These are phyloP conservation scores for Leccinum disarticulatum DNA, from an alignment of 768 basidiomycete species.

Conservation along the genomic window DNA sequence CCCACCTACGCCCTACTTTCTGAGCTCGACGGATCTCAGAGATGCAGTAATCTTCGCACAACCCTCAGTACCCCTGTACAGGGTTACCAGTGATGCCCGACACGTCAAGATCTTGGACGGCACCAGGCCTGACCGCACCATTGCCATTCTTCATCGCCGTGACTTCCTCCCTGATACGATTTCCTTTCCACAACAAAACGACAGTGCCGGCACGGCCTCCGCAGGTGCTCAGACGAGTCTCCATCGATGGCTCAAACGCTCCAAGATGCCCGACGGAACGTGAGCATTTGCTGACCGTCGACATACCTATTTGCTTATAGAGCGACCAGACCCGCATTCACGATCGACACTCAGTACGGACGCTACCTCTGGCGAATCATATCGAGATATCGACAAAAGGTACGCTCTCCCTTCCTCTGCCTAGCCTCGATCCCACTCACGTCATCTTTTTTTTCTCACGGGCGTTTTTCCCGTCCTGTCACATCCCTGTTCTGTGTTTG, in stretches of 20 bases:
- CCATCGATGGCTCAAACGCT: slow-evolving; percentile 30
- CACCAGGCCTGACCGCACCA: slow-evolving; percentile 8
- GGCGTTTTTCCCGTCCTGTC: not conserved
- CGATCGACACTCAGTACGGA: slow-evolving; percentile 24
- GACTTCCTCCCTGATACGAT: slow-evolving; percentile 29
- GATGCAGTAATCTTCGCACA: slow-evolving; percentile 21
- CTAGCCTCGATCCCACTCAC: not conserved
- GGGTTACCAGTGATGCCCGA: slow-evolving; percentile 20
- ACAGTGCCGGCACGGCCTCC: not conserved
- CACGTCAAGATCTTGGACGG: slow-evolving; percentile 18
- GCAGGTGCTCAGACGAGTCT: slow-evolving; percentile 11
- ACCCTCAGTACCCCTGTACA: slow-evolving; percentile 26
- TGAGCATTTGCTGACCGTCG: slow-evolving; percentile 16
- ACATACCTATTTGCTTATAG: not conserved
- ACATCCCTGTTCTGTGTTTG: not conserved
- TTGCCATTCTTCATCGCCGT: slow-evolving; percentile 28
- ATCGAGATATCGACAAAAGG: slow-evolving; percentile 26
- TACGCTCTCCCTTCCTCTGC: not conserved
- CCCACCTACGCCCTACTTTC: slow-evolving; percentile 30
- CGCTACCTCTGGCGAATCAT: slow-evolving; percentile 27
- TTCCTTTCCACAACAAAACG: slow-evolving; percentile 23
- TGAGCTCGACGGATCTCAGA: slow-evolving; percentile 20
- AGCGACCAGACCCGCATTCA: slow-evolving; percentile 15
- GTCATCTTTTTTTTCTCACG: not conserved
- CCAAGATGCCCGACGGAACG: slow-evolving; percentile 24